Percentiles rank a stretch among this genome's conserved stretches.
These are phyloP conservation scores for Penicillium sp. DNA, from an alignment of 2,329 filamentous ascomycete species.

Conservation along the genomic window DNA sequence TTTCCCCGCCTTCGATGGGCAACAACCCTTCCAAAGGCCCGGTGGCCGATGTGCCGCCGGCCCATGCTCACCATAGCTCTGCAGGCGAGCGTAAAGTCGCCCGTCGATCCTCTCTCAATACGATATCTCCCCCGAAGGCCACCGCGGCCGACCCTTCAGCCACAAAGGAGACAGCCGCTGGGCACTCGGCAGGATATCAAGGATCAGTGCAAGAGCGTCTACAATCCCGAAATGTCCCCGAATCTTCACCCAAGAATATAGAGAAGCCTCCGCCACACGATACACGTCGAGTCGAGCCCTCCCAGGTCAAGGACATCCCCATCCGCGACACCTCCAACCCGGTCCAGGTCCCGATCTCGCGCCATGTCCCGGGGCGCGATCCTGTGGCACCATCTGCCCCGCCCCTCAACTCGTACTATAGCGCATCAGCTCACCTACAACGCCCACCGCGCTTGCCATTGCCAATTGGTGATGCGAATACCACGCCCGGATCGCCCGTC, in stretches of 20 bases:
- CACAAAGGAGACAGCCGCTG: slow-evolving; percentile 44
- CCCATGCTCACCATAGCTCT: slow-evolving; percentile 25
- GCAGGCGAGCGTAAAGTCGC: slow-evolving; percentile 39
- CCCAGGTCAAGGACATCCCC: slow-evolving; percentile 24
- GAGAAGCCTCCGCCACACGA: slow-evolving; percentile 26
- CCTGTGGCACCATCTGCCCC: slow-evolving; percentile 44
- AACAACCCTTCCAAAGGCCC: slow-evolving; percentile 49
- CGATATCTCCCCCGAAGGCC: slow-evolving; percentile 39
- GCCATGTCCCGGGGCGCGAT: slow-evolving; percentile 30
- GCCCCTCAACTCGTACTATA: slow-evolving; percentile 49
- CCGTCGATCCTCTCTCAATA: slow-evolving; percentile 42
- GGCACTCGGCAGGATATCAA: slow-evolving; percentile 37
- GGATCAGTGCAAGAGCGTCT: slow-evolving; percentile 42
- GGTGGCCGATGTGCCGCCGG: slow-evolving; percentile 31
- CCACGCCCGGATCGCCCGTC: slow-evolving; percentile 87
- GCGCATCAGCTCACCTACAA: slow-evolving; percentile 43
- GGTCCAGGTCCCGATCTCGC: slow-evolving; percentile 39
- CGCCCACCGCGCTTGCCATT: slow-evolving; percentile 83
- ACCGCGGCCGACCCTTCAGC: slow-evolving; percentile 45
- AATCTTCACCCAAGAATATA: slow-evolving; percentile 27
- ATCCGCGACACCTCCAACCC: slow-evolving; percentile 38
- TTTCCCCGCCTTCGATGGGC: slow-evolving; percentile 44
- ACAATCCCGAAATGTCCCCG: slow-evolving; percentile 39
- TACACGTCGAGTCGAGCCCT: slow-evolving; percentile 22
- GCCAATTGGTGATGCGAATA: slow-evolving; percentile 87